Evolutionary conservation across 805 yeast genomes (phyloP), one percentile per base, ranked within the genome.

Genomic region (Nakazawaea peltata): DNA sequence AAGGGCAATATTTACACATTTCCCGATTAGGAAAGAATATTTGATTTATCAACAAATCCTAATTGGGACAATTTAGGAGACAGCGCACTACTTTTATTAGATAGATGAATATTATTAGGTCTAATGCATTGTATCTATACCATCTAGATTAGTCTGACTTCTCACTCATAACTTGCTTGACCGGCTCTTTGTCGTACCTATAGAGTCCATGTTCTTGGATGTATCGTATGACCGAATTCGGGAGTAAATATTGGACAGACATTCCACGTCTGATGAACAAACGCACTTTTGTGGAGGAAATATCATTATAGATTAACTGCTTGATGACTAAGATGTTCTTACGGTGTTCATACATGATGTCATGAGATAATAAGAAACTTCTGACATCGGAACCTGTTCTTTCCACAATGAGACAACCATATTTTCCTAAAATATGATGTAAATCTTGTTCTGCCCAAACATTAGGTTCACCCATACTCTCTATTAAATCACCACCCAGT

Each of bases 401-500:
- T 64, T 92, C 98, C 16, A 92, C 96, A 33, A 92, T 92, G 43
- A 92, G 64, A 62, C 98, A 92, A 3, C 98, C 98, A 57, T 92
- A 92, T 42, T 83, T 80, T 19, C 98, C 98, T 46, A 92, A 67
- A 31, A 92, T 92, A 55, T 92, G 98, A 50, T 87, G 94, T 49
- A 92, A 67, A 58, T 92, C 98, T 39, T 72, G 81, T 55, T 90
- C 97, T 1, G 95, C 95, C 98, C 98, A 92, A 26, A 92, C 98
- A 50, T 90, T 92, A 16, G 98, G 97, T 59, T 92, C 98, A n/a
- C 98, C 98, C 97, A 92, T 92, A 29, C 94, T 80, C 57, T 92
- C 98, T 36, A 92, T 92, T 47, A 92, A 70, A 59, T 92, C 98
- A 28, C 98, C 98, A 34, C 98, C 98, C 0, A 98, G 98, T 27